phyloP scores from a whole-genome alignment of 2,329 filamentous ascomycete species.

The Phaeosphaeriaceae sp. region DNA sequence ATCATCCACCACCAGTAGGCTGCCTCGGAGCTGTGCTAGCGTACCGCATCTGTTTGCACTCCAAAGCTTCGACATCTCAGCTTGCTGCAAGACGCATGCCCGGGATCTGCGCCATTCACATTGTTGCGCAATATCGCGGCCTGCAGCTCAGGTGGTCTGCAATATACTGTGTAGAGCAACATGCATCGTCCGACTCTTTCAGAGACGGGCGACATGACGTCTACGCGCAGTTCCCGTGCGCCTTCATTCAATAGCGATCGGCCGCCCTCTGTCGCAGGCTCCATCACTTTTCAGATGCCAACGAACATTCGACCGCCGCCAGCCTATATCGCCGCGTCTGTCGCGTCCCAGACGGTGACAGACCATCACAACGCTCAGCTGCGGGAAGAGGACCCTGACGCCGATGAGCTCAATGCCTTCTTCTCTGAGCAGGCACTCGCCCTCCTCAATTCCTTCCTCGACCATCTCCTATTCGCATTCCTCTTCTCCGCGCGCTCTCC shows the following conservation, averaged over 20 bases:
- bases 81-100: neutral
- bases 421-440: constrained; percentile 76
- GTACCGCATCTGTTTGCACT: constrained; percentile 18
- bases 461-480: constrained; percentile 91
- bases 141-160: neutral
- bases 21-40: constrained; percentile 14
- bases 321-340: constrained; percentile 85
- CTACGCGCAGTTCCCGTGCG: constrained; percentile 54
- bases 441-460: constrained; percentile 89
- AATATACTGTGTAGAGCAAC: neutral
- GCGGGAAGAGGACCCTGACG: constrained; percentile 71
- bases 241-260: constrained; percentile 70
- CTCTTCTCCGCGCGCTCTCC: constrained; percentile 82
- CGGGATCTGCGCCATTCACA: constrained; percentile 7
- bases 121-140: neutral
- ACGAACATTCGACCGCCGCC: constrained; percentile 75
- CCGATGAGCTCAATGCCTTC: constrained; percentile 65
- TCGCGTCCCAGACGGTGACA: constrained; percentile 90
- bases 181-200: constrained; percentile 47
- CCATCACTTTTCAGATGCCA: constrained; percentile 65
- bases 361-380: constrained; percentile 82
- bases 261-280: constrained; percentile 63
- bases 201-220: constrained; percentile 41
- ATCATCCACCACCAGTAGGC: neutral
- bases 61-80: constrained; percentile 15